Conservation (phyloP, 441 rosid genomes). For the Euphorbia celastroides region DNA sequence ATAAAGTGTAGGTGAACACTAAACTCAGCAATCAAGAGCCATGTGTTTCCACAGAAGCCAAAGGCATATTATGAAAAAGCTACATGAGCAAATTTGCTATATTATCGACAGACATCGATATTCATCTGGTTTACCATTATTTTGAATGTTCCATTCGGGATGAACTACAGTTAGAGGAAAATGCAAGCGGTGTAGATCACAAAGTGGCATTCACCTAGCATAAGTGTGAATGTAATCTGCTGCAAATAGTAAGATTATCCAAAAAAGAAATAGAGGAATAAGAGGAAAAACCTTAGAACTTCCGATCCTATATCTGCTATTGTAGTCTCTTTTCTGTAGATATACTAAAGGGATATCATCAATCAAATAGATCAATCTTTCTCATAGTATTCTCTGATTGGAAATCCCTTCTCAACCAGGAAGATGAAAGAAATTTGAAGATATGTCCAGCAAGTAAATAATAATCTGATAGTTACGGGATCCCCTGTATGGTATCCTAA, state of each 20-base stretch:
- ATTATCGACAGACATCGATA: background rate
- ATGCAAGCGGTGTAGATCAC: background rate
- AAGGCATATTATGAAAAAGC: background rate
- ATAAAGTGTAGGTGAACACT: conserved; percentile 8
- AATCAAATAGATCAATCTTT: background rate
- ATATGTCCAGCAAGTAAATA: background rate
- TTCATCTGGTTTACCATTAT: background rate
- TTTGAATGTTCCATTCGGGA: background rate
- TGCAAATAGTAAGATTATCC: background rate
- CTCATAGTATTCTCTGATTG: too few species aligned
- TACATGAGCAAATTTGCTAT: background rate
- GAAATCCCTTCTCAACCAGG: background rate
- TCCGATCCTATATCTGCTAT: background rate
- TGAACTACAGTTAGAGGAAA: background rate
- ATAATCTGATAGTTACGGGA: background rate
- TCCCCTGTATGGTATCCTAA: background rate
- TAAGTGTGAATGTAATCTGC: background rate
- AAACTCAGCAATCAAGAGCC: conserved; percentile 1
- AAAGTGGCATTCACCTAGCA: background rate
- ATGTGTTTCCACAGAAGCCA: background rate
- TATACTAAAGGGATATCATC: background rate
- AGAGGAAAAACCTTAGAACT: background rate
- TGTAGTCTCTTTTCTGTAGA: background rate
- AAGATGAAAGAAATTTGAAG: background rate
- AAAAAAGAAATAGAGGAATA: background rate